phyloP scores from a whole-genome alignment of 345 rosid genomes.

The Camelina sativa region DNA sequence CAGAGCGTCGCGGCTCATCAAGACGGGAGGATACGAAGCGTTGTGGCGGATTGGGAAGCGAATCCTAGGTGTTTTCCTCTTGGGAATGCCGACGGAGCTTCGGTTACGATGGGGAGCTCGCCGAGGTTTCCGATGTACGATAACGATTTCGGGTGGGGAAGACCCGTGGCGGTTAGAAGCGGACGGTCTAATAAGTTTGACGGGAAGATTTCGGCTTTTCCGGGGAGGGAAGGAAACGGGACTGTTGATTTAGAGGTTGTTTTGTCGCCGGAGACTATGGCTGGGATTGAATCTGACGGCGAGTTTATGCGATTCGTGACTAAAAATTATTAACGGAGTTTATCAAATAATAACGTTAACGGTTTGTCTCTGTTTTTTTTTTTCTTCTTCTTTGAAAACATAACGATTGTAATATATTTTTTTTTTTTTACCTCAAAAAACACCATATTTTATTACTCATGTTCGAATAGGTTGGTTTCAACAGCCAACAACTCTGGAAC shows the following conservation, averaged over 20 bases:
- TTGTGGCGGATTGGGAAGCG: slow-evolving; percentile 69
- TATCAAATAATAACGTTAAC: slow-evolving; percentile 28
- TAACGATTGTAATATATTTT: slow-evolving; percentile 12
- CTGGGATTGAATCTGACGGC: slow-evolving; percentile 64
- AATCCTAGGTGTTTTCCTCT: slow-evolving; percentile 83
- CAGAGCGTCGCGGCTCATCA: slow-evolving; percentile 62
- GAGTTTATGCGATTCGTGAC: slow-evolving; percentile 80
- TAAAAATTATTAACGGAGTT: slow-evolving; percentile 22
- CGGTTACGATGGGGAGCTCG: slow-evolving; percentile 90
- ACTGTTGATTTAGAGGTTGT: slow-evolving; percentile 86
- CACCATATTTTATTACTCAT: too few species aligned
- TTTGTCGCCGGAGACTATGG: slow-evolving; percentile 83
- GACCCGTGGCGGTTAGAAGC: slow-evolving; percentile 84
- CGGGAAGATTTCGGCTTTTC: slow-evolving; percentile 97
- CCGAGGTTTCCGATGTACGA: slow-evolving; percentile 96
- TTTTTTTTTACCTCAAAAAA: too few species aligned
- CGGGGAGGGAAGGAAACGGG: slow-evolving; percentile 81
- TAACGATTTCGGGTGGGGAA: slow-evolving; percentile 96
- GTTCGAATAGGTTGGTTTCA: too few species aligned
- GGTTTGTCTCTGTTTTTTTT: not conserved
- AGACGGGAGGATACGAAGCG: slow-evolving; percentile 53
- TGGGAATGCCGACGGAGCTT: slow-evolving; percentile 89
- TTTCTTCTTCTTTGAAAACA: not conserved
- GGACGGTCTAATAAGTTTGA: slow-evolving; percentile 90
- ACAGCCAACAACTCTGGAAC: too few species aligned